These are phyloP conservation scores for Colletotrichum tofieldiae DNA, from an alignment of 2,329 filamentous ascomycete species.

Conservation along the genomic window DNA sequence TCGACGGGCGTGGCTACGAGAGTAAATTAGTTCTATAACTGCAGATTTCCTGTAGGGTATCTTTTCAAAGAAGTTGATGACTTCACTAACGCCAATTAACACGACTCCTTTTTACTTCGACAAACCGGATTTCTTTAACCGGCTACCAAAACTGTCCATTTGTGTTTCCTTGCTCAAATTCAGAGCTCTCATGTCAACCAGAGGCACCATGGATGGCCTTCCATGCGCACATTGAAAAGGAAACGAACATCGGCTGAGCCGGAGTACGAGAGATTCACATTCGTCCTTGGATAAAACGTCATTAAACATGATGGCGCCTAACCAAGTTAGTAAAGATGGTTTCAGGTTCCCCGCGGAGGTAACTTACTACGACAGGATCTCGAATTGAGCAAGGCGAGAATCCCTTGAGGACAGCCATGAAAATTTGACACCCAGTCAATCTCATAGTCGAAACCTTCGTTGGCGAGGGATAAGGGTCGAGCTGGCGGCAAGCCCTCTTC, in stretches of 20 bases:
- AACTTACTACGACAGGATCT: conserved; percentile 78
- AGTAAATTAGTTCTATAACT: neutral
- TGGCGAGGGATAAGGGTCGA: conserved; percentile 1
- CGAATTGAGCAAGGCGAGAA: conserved; percentile 84
- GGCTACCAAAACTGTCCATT: conserved; percentile 30
- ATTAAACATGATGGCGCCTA: conserved; percentile 87
- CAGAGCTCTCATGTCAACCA: conserved; percentile 66
- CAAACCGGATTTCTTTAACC: conserved; percentile 30
- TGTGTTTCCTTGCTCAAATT: neutral
- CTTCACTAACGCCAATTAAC: neutral
- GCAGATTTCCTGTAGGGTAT: conserved; percentile 9
- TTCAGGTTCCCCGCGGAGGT: rapidly evolving
- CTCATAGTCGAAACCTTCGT: neutral
- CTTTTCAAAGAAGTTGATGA: neutral
- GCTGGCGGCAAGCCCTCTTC: conserved; percentile 55
- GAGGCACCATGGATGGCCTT: conserved; percentile 74
- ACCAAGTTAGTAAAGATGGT: conserved; percentile 28
- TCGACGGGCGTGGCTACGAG: neutral
- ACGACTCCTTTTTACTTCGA: neutral
- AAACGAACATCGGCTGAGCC: conserved; percentile 76
- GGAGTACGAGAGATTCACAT: conserved; percentile 71
- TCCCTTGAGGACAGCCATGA: conserved; percentile 79
- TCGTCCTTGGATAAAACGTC: conserved; percentile 73
- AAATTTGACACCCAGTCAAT: conserved; percentile 74
- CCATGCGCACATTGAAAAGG: conserved; percentile 91